phyloP scores from a whole-genome alignment of 2,329 filamentous ascomycete genomes.

The Penicillium occitanis region DNA sequence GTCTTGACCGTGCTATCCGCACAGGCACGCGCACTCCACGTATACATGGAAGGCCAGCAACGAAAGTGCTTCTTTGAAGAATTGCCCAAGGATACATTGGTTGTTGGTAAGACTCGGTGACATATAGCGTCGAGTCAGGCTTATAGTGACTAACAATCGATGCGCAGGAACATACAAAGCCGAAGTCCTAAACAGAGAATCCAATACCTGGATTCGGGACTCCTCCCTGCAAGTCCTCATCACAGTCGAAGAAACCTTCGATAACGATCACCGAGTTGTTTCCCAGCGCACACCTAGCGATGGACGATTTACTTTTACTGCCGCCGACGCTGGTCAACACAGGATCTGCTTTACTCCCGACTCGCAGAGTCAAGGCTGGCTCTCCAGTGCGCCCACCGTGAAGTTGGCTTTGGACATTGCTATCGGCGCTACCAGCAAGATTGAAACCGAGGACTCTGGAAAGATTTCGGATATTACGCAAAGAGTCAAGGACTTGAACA shows the following conservation, averaged over 20 bases:
- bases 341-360: slow-evolving; percentile 91
- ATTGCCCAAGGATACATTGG: slow-evolving; percentile 92
- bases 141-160: not conserved
- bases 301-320: slow-evolving; percentile 93
- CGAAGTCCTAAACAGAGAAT: slow-evolving; percentile 75
- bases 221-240: slow-evolving; percentile 80
- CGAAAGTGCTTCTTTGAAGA: slow-evolving; percentile 99
- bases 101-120: slow-evolving; percentile 65
- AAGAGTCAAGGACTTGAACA: slow-evolving; percentile 86
- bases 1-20: slow-evolving; percentile 65
- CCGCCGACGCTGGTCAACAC: slow-evolving; percentile 93
- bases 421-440: slow-evolving; percentile 90
- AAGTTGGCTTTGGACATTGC: slow-evolving; percentile 84
- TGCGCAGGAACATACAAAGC: slow-evolving; percentile 74
- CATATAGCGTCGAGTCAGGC: too few species aligned
- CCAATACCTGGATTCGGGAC: slow-evolving; percentile 68
- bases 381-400: slow-evolving; percentile 67
- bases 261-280: slow-evolving; percentile 95
- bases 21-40: slow-evolving; percentile 82
- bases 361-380: slow-evolving; percentile 69
- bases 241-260: slow-evolving; percentile 92
- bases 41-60: slow-evolving; percentile 83
- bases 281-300: slow-evolving; percentile 72
- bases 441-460: slow-evolving; percentile 88
- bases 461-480: slow-evolving; percentile 88